Percentiles rank a stretch among this genome's conserved stretches.
Evolutionary conservation across 2,329 filamentous ascomycete species (phyloP).

Genomic region (Lanzia echinophila): DNA sequence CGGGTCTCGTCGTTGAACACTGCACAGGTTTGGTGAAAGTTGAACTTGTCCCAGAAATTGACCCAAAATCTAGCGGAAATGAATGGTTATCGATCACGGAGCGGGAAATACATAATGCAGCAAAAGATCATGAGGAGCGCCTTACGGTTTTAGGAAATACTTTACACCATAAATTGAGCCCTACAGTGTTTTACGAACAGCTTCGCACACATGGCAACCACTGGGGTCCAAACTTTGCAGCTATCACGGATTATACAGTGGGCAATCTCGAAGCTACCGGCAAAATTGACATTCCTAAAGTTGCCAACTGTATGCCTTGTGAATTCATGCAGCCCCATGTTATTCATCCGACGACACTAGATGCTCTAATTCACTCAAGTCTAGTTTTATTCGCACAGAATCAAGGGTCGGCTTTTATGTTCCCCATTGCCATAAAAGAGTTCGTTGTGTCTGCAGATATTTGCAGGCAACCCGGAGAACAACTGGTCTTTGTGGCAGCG

Average conservation of each 20-base stretch:
- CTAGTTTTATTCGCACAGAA: not conserved
- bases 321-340: conserved; percentile 36
- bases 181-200: not conserved
- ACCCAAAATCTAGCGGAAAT: not conserved
- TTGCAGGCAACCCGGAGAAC: not conserved
- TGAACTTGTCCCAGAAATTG: not conserved
- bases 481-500: not conserved
- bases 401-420: not conserved
- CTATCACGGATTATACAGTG: conserved; percentile 1
- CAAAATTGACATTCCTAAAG: not conserved
- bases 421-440: not conserved
- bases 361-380: conserved; percentile 23
- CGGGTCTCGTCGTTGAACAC: conserved; percentile 37
- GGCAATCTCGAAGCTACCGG: not conserved
- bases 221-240: conserved; percentile 43
- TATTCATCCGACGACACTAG: conserved; percentile 51
- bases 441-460: not conserved
- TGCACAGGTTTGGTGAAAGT: conserved; percentile 37
- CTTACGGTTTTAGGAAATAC: too few relatives aligned
- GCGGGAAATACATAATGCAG: too few relatives aligned
- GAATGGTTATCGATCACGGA: not conserved
- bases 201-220: conserved; percentile 34
- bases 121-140: too few relatives aligned
- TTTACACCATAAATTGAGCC: too few relatives aligned
- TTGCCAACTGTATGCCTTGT: conserved; percentile 28